Percentiles rank a stretch among this genome's conserved stretches.
These are phyloP conservation scores for Kodamaea sp. DNA, from an alignment of 1,139 yeast species.

Conservation along the genomic window DNA sequence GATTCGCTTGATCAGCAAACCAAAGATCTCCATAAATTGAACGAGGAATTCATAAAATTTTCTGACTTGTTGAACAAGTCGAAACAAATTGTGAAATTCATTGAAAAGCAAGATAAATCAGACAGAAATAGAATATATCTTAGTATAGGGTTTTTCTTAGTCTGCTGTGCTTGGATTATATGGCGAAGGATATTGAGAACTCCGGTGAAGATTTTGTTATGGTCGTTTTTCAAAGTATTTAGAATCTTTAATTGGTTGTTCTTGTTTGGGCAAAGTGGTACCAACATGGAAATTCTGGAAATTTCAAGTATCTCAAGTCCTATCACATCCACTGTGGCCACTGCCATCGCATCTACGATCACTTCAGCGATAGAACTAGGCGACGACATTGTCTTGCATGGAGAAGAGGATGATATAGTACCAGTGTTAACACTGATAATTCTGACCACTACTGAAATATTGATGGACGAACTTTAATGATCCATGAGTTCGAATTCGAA, in stretches of 20 bases:
- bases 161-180: conserved; percentile 61
- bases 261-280: neutral
- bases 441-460: conserved; percentile 8
- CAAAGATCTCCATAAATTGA: conserved; percentile 48
- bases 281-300: neutral
- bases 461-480: conserved; percentile 15
- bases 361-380: conserved; percentile 6
- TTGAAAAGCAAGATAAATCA: conserved; percentile 66
- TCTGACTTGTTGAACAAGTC: conserved; percentile 57
- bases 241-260: conserved; percentile 32
- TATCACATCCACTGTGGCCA: neutral
- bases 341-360: conserved; percentile 2
- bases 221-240: conserved; percentile 55
- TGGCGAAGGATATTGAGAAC: conserved; percentile 62
- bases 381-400: conserved; percentile 13
- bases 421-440: neutral
- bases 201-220: conserved; percentile 57
- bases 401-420: too few species aligned
- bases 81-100: conserved; percentile 56
- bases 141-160: conserved; percentile 56
- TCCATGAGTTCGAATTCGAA: too few species aligned
- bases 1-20: conserved; percentile 64
- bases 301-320: neutral
- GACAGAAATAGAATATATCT: conserved; percentile 63
- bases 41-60: conserved; percentile 54